Base-by-base conservation (phyloP, 169 alveolate genomes). In the Hepatocystis sp. region DNA sequence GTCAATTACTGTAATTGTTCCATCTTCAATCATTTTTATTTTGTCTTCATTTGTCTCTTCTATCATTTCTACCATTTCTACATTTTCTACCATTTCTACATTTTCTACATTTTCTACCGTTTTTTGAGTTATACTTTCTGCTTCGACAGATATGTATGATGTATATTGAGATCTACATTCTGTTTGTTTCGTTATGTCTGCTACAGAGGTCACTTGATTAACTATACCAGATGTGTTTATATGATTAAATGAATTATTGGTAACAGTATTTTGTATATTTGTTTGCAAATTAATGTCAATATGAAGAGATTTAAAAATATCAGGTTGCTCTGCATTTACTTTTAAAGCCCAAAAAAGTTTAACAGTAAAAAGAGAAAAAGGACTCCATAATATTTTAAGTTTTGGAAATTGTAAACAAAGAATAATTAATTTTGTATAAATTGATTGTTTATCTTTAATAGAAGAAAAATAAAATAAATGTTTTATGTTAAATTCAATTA, bases 341-440 rank as follows among this genome's bases (percentile, higher is more conserved):
- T 81, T 81, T 1, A 81, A 40, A 3, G 89, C 34, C 89, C 89
- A 81, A 25, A 81, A 81, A 49, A 81, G 89, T 53, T 81, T 81
- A 13, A 85, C 88, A 13, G 93, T 86, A 39, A 90, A 90, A 40
- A 90, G 91, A 53, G 93, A 86, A 60, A 84, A 86, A 11, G 89
- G 84, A 23, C 93, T 90, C 93, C 93, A 90, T 21, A 90, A 53
- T 13, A 90, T 67, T 46, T 78, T 85, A 19, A 90, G 86, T 27
- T 42, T 85, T 1, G 92, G 86, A 39, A 85, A 85, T 32, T 90
- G 93, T 36, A 90, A 66, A 13, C 85, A 67, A 23, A 90, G 32
- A 10, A 78, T 68, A 17, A 85, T 76, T 13, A 90, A 27, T 39
- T 56, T 90, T 10, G 81, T 67, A 52, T 90, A 90, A 8, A 71